Conservation (phyloP, 1,139 yeast genomes). For the Yamadazyma siamensis region DNA sequence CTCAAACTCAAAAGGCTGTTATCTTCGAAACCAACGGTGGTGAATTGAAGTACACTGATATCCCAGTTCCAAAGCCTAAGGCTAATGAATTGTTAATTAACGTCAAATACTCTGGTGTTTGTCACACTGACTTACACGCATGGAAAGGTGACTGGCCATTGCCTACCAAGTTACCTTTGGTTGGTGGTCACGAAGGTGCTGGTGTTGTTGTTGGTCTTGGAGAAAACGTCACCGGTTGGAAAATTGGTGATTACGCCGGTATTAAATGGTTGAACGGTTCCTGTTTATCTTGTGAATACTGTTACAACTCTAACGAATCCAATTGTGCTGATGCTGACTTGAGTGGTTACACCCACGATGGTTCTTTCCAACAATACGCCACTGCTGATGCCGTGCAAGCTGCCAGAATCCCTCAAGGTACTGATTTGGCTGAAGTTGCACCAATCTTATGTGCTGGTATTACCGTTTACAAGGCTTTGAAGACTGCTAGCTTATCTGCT, state of each 20-base stretch:
- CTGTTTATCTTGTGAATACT: conserved; percentile 66
- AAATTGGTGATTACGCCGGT: conserved; percentile 72
- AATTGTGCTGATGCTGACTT: conserved; percentile 66
- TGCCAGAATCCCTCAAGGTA: conserved; percentile 66
- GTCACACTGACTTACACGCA: conserved; percentile 78
- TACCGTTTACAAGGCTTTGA: conserved; percentile 75
- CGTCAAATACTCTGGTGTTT: conserved; percentile 73
- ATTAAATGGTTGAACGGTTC: conserved; percentile 75
- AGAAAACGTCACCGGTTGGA: conserved; percentile 59
- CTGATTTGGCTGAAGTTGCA: conserved; percentile 70
- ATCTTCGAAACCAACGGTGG: conserved; percentile 38
- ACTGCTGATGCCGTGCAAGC: conserved; percentile 87
- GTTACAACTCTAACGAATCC: conserved; percentile 63
- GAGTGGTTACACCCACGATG: conserved; percentile 78
- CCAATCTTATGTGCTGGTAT: conserved; percentile 84
- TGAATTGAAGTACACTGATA: conserved; percentile 54
- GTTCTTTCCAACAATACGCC: conserved; percentile 78
- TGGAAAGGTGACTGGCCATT: conserved; percentile 81
- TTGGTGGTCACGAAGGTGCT: conserved; percentile 85
- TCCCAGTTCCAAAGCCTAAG: conserved; percentile 67
- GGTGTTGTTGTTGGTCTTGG: conserved; percentile 76
- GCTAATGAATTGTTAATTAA: conserved; percentile 64
- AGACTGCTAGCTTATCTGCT: conserved; percentile 59
- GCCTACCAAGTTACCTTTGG: conserved; percentile 62
- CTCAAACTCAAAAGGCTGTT: conserved; percentile 38